Evolutionary conservation across 495 filamentous ascomycete species (phyloP).

Genomic region (Gamarada debralockiae): DNA sequence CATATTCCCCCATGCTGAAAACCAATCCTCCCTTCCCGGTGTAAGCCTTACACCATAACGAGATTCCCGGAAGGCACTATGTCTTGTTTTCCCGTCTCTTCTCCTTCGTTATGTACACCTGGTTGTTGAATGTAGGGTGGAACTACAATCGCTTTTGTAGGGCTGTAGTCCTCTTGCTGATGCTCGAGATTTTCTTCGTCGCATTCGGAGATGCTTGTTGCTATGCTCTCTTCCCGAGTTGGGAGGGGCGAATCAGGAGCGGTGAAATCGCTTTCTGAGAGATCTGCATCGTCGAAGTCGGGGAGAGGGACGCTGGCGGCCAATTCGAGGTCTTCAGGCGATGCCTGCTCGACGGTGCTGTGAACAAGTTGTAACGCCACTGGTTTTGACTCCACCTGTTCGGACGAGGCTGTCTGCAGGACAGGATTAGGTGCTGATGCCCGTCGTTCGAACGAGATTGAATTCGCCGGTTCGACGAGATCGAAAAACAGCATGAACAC

Average conservation of each 20-base stretch:
- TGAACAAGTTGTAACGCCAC: background rate
- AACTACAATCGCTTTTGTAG: slow-evolving; percentile 19
- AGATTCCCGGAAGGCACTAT: slow-evolving; percentile 8
- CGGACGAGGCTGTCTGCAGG: background rate
- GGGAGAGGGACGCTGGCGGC: slow-evolving; percentile 21
- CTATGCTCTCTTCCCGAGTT: slow-evolving; percentile 16
- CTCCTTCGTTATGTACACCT: slow-evolving; percentile 4
- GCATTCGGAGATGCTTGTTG: slow-evolving; percentile 19
- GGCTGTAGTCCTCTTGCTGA: slow-evolving; percentile 9
- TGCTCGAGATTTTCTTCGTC: slow-evolving; percentile 10
- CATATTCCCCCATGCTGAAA: background rate
- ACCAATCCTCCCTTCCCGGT: background rate
- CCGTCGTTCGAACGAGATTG: background rate
- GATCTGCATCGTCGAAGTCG: slow-evolving; percentile 16
- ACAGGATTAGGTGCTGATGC: background rate
- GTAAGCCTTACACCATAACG: slow-evolving; percentile 20
- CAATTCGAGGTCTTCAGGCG: slow-evolving; percentile 1
- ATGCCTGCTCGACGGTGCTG: background rate
- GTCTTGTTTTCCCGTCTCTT: slow-evolving; percentile 4
- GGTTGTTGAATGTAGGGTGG: slow-evolving; percentile 13
- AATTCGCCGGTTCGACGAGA: slow-evolving; percentile 34
- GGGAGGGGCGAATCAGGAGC: background rate
- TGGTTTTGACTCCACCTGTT: background rate
- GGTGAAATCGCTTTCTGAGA: slow-evolving; percentile 13
- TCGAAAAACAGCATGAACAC: slow-evolving; percentile 99